These are phyloP conservation scores for Pterocarpus santalinus DNA, from an alignment of 306 rosid species.

Conservation along the genomic window DNA sequence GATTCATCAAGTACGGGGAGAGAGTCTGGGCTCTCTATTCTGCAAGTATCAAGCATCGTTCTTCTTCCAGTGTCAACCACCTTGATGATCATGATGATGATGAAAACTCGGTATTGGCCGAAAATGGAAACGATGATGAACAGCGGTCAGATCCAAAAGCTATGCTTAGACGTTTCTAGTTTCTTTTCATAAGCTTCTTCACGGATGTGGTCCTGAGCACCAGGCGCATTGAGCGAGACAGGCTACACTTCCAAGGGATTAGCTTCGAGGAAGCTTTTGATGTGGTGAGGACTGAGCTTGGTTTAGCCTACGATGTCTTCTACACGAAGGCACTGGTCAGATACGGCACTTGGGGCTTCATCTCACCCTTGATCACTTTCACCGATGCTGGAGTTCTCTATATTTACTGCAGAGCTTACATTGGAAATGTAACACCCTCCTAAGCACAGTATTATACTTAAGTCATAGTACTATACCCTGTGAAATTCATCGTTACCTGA, in stretches of 20 bases:
- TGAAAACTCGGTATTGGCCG: too few species aligned
- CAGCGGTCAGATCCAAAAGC: too few species aligned
- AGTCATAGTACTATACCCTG: too few species aligned
- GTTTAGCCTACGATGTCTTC: neutral
- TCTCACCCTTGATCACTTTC: neutral
- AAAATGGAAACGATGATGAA: too few species aligned
- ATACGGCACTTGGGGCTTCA: neutral
- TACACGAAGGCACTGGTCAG: neutral
- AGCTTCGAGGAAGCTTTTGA: neutral
- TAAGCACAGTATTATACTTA: too few species aligned
- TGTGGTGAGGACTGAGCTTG: neutral
- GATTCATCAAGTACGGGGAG: slow-evolving; percentile 26
- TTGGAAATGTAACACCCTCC: too few species aligned
- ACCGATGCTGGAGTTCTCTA: too few species aligned
- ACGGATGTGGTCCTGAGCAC: neutral
- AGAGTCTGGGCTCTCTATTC: neutral
- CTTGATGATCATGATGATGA: too few species aligned
- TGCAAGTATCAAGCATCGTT: neutral
- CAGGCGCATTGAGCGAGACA: neutral
- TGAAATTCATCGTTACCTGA: too few species aligned
- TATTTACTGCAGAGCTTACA: too few species aligned
- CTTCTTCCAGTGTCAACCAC: neutral
- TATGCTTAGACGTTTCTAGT: neutral
- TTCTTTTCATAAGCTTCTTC: neutral
- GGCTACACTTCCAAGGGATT: neutral